Evolutionary conservation across 306 rosid species (phyloP), one percentile per base, ranked within the genome.

Genomic region (Echinosophora koreensis): DNA sequence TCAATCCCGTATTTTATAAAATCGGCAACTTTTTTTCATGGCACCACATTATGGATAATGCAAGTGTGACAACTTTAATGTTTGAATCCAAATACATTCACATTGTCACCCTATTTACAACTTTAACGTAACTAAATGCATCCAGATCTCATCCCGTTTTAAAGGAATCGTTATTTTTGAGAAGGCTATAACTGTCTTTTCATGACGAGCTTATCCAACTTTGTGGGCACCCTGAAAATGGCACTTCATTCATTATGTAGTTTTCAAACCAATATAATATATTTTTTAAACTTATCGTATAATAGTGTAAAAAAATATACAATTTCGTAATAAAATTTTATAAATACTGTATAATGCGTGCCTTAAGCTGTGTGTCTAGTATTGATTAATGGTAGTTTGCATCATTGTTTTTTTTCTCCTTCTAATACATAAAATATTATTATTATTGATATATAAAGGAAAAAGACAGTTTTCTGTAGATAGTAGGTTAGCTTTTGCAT

Each of bases 161-260:
- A 42, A 16, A 16, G 17, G 47, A 49, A 50, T 5, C 1, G 16
- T 38, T 9, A 2, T 37, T 39, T 2, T 3, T 44, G n/a, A 39
- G 14, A 39, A 75, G 86, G 93, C 34, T 2, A 80, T 0, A 65
- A 49, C 61, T 5, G 95, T 84, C 89, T 78, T 84, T 85, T 5
- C 4, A 14, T 3, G 0, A 15, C 28, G 34, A 84, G 74, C 91
- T 90, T 93, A 93, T 87, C 96, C 90, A 61, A 71, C 85, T 41
- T 69, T 1, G 80, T 65, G 86, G 82, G 83, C 74, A 4, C 77
- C 72, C 12, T n/a, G 27, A 86, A 86, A 85, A 68, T 74, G 82
- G 92, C 83, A 75, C 77, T 50, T 37, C 68, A 7, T 51, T 61
- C 76, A 73, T 49, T 65, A 30, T 28, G 60, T 28, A n/a, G 41